Base-by-base conservation (phyloP, 805 yeast genomes). In the Cyberlindnera euphorbiae region DNA sequence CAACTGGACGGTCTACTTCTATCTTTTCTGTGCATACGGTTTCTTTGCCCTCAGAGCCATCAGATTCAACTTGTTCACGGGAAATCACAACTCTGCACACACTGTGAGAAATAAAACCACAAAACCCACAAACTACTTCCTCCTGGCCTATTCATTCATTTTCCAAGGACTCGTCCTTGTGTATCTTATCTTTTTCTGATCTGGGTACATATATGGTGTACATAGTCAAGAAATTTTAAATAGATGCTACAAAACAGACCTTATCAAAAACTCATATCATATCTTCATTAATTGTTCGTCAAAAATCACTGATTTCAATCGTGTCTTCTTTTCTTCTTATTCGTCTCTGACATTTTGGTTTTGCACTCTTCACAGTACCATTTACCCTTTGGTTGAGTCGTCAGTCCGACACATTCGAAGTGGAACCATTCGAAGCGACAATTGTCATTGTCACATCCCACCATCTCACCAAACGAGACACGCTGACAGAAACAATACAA, bases 381-480 rank as follows among this genome's bases (percentile, higher is more conserved):
- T 32, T 83, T 82, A 14, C 93, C 95, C 52, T 79, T 77, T 3
- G 97, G 97, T 5, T 95, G 96, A 34, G 78, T 80, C 14, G 78
- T 79, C 41, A 90, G 66, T 1, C 95, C 95, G 28, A 90, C 96
- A 66, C 98, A 93, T 38, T 79, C 82, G 70, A 89, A 90, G 60
- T 93, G 98, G 63, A 90, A 90, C 97, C 97, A 90, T 57, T 87
- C 96, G 46, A 70, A 79, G 54, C 79, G 76, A 66, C 98, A 93
- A 49, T 82, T 79, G 17, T 82, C 82, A 45, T 87, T 84, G 56
- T 90, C 98, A 62, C 98, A 90, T 0, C 93, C 97, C 47, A 90
- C 86, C 98, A 90, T 90, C 51, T 81, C 86, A 17, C 98, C 98
- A 61, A 82, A 86, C 0, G 97, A 88, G 0, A 84, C 94, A 48